phyloP scores from a whole-genome alignment of 352 stramenopile species.

The Globisporangium mamillatum region DNA sequence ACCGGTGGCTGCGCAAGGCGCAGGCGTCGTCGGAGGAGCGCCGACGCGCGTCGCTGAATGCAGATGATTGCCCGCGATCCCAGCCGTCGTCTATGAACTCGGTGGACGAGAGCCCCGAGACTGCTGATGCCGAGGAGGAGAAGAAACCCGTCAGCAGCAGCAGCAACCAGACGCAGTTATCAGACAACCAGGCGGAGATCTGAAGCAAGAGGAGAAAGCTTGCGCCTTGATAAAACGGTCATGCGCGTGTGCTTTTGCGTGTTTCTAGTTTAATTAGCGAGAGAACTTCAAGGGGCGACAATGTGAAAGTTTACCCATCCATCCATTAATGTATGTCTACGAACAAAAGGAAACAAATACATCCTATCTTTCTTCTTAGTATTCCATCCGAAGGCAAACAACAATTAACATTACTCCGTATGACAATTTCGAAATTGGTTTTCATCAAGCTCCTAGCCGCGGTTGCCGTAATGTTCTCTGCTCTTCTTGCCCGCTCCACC shows the following conservation, averaged over 20 bases:
- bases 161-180: not conserved
- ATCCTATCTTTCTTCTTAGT: not conserved
- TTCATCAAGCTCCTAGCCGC: not conserved
- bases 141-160: not conserved
- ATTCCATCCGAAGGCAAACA: not conserved
- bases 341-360: not conserved
- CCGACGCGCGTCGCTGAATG: conserved; percentile 28
- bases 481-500: conserved; percentile 6
- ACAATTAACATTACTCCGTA: too few species aligned
- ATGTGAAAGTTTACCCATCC: not conserved
- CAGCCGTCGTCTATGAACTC: conserved; percentile 15
- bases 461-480: conserved; percentile 3
- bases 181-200: conserved; percentile 47
- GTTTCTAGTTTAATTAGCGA: conserved; percentile 1
- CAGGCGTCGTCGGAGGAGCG: conserved; percentile 55
- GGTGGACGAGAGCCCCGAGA: conserved; percentile 24
- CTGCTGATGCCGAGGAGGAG: conserved; percentile 12
- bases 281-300: not conserved
- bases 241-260: not conserved
- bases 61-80: conserved; percentile 16
- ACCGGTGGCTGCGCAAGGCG: conserved; percentile 76
- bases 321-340: conserved; percentile 1
- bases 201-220: conserved; percentile 20
- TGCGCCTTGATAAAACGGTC: not conserved
- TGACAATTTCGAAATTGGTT: not conserved